Conservation (phyloP, 768 basidiomycete genomes). For the Tylopilus sp. region DNA sequence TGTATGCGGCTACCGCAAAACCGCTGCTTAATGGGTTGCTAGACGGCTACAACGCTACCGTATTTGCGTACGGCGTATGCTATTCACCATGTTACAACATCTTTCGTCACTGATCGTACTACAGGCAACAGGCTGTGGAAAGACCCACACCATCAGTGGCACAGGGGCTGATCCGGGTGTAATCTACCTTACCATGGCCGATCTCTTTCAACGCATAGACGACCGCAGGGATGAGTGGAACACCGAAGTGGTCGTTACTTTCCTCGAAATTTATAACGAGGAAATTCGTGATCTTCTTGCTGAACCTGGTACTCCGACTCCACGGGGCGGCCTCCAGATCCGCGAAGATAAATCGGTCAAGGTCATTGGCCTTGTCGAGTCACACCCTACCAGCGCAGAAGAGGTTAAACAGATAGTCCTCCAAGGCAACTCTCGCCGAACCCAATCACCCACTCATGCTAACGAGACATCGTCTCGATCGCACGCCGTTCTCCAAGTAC, state of each 20-base stretch:
- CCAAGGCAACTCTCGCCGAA: conserved; percentile 82
- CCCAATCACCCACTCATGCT: conserved; percentile 92
- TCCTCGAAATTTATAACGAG: conserved; percentile 99
- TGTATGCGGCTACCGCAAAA: conserved; percentile 80
- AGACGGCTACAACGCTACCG: conserved; percentile 95
- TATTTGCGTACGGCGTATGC: conserved; percentile 97
- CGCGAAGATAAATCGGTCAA: conserved; percentile 94
- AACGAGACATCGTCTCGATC: conserved; percentile 97
- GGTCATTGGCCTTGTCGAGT: conserved; percentile 81
- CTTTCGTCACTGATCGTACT: conserved; percentile 12
- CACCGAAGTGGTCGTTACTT: conserved; percentile 87
- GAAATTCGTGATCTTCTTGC: conserved; percentile 93
- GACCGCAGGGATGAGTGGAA: conserved; percentile 83
- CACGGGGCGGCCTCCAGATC: conserved; percentile 85
- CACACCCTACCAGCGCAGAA: conserved; percentile 76
- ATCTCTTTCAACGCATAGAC: conserved; percentile 91
- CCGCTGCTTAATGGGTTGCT: conserved; percentile 82
- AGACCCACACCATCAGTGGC: conserved; percentile 98
- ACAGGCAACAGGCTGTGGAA: conserved; percentile 99
- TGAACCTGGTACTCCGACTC: conserved; percentile 57
- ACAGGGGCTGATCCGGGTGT: conserved; percentile 84
- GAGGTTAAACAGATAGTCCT: conserved; percentile 95
- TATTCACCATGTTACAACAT: conserved; percentile 2
- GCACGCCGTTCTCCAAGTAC: conserved; percentile 96
- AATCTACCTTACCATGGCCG: conserved; percentile 96